phyloP scores from a whole-genome alignment of 116 monocot species.

The Zostera marina region DNA sequence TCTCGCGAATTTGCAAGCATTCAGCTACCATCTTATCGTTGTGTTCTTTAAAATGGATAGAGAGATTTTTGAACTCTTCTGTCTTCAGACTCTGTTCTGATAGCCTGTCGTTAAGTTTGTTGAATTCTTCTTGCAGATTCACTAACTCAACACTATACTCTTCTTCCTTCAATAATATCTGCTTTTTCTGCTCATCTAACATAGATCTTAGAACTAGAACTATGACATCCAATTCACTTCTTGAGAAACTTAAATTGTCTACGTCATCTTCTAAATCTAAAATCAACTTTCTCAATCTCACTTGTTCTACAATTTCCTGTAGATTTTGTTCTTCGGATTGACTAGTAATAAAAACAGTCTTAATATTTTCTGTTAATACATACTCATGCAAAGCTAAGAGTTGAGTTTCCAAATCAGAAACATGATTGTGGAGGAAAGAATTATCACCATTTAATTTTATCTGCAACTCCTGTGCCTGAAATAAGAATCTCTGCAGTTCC shows the following conservation, averaged over 20 bases:
- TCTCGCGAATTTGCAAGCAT: constrained; percentile 37
- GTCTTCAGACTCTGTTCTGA: constrained; percentile 84
- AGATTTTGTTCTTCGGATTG: constrained; percentile 10
- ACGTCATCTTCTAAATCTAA: constrained; percentile 39
- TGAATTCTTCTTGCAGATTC: constrained; percentile 42
- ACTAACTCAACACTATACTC: constrained; percentile 22
- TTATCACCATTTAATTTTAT: constrained; percentile 11
- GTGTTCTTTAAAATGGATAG: constrained; percentile 70
- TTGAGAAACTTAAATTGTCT: constrained; percentile 32
- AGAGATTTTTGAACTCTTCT: constrained; percentile 85
- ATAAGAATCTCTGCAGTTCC: constrained; percentile 18
- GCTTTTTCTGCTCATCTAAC: constrained; percentile 43
- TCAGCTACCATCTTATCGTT: constrained; percentile 83
- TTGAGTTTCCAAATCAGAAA: constrained; percentile 31
- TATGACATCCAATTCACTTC: constrained; percentile 36
- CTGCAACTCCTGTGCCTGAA: constrained; percentile 21
- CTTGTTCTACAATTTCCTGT: not conserved
- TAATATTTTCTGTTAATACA: constrained; percentile 31
- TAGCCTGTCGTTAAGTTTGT: constrained; percentile 47
- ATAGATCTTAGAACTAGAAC: constrained; percentile 43
- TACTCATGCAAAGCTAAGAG: constrained; percentile 24
- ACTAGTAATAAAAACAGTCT: constrained; percentile 40
- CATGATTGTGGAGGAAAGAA: constrained; percentile 15
- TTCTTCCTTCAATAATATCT: constrained; percentile 27
- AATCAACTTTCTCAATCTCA: constrained; percentile 13